These are phyloP conservation scores for Debaryomycetaceae sp. DNA, from an alignment of 1,139 yeast genomes.

Conservation along the genomic window DNA sequence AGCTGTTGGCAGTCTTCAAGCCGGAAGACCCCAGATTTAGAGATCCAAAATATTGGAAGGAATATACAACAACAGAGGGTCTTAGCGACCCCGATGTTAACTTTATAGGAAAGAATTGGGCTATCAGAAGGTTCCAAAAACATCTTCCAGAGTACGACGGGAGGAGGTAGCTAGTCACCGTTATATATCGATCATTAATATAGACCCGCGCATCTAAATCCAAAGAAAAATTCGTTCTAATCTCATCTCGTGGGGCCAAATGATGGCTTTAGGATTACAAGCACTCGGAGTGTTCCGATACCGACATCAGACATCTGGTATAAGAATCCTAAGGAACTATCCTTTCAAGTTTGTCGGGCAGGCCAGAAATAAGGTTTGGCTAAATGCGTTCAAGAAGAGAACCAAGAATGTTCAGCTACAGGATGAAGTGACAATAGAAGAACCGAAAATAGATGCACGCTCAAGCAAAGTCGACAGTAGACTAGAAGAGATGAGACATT, in stretches of 20 bases:
- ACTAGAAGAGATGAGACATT: constrained; percentile 20
- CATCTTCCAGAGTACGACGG: constrained; percentile 44
- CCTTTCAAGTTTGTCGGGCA: not conserved
- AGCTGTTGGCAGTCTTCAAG: constrained; percentile 46
- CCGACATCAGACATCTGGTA: not conserved
- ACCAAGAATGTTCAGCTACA: not conserved
- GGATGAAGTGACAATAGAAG: constrained; percentile 9
- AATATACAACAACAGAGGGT: constrained; percentile 63
- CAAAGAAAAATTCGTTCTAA: not conserved
- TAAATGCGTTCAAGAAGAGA: constrained; percentile 17
- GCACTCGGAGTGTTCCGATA: not conserved
- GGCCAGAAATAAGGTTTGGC: constrained; percentile 13
- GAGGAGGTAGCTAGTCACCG: constrained; percentile 3
- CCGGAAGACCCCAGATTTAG: constrained; percentile 60
- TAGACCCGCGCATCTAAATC: not conserved
- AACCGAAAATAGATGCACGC: constrained; percentile 3
- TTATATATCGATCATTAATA: too few species aligned
- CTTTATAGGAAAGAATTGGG: constrained; percentile 79
- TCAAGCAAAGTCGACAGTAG: constrained; percentile 1
- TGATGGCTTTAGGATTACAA: not conserved
- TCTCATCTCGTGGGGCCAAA: not conserved
- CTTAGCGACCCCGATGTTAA: constrained; percentile 61
- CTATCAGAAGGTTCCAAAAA: constrained; percentile 62
- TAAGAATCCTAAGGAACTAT: not conserved
- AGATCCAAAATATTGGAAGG: constrained; percentile 69